Evolutionary conservation across 805 yeast species (phyloP).

Genomic region (Ogataea nakhonphanomensis): DNA sequence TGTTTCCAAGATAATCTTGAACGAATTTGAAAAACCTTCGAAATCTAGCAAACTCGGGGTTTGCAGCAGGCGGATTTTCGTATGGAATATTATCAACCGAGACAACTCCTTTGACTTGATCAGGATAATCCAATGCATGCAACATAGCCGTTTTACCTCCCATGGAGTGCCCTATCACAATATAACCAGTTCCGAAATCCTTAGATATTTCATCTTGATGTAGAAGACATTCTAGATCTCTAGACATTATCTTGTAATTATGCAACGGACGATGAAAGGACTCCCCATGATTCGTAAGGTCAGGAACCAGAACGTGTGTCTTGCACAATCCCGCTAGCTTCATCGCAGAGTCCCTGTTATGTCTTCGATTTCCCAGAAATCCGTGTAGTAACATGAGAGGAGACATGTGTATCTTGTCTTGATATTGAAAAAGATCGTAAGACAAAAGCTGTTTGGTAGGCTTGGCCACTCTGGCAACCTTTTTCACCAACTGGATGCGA

Average conservation of each 20-base stretch:
- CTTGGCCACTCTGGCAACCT: background rate
- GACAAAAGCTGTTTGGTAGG: constrained; percentile 3
- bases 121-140: constrained; percentile 63
- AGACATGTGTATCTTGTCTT: constrained; percentile 21
- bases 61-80: constrained; percentile 40
- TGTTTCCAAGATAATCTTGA: constrained; percentile 2
- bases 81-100: constrained; percentile 82
- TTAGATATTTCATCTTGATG: constrained; percentile 6
- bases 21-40: constrained; percentile 23
- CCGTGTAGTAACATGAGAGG: constrained; percentile 87
- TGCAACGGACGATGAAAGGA: constrained; percentile 73
- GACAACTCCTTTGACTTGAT: constrained; percentile 53
- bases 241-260: constrained; percentile 72
- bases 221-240: constrained; percentile 69
- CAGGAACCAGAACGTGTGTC: constrained; percentile 64
- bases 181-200: constrained; percentile 40
- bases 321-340: constrained; percentile 41
- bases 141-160: constrained; percentile 96
- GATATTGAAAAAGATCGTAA: constrained; percentile 10
- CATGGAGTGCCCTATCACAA: constrained; percentile 75
- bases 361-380: constrained; percentile 73
- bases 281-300: constrained; percentile 85
- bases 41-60: constrained; percentile 31
- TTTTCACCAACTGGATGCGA: background rate
- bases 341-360: constrained; percentile 73